Evolutionary conservation across 2,329 filamentous ascomycete species (phyloP).

Genomic region (Colletotrichum neosansevieriae): DNA sequence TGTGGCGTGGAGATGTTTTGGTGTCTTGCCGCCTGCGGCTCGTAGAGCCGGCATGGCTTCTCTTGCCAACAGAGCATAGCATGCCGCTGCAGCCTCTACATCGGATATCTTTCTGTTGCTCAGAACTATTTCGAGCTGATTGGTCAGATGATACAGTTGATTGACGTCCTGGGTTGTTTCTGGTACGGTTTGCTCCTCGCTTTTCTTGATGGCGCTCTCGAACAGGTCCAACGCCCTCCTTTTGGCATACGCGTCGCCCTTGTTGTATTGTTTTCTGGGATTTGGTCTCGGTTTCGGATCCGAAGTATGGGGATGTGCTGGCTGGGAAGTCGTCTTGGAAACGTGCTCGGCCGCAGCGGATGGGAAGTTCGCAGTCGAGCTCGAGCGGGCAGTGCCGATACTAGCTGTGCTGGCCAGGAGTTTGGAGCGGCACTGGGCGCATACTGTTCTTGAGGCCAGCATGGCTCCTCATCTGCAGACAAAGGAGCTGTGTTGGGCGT

Average conservation of each 20-base stretch:
- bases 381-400: conserved; percentile 15
- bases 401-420: conserved; percentile 27
- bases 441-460: conserved; percentile 51
- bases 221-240: conserved; percentile 39
- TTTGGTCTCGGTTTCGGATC: background rate
- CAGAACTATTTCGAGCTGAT: background rate
- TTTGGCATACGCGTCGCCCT: background rate
- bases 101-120: too few relatives aligned
- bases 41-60: conserved; percentile 11
- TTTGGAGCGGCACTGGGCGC: conserved; percentile 49
- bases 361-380: conserved; percentile 33
- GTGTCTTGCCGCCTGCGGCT: background rate
- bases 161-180: conserved; percentile 3
- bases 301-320: background rate
- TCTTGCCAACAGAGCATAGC: conserved; percentile 12
- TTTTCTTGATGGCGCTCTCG: conserved; percentile 36
- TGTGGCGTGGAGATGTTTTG: conserved; percentile 3
- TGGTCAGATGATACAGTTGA: conserved; percentile 14
- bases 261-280: background rate
- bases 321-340: conserved; percentile 9
- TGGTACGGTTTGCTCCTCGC: background rate
- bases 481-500: background rate
- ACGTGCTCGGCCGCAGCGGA: conserved; percentile 17
- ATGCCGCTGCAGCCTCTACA: background rate
- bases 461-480: conserved; percentile 42